These are phyloP conservation scores for Phyllosticta citriasiana DNA, from an alignment of 2,329 filamentous ascomycete genomes.

Conservation along the genomic window DNA sequence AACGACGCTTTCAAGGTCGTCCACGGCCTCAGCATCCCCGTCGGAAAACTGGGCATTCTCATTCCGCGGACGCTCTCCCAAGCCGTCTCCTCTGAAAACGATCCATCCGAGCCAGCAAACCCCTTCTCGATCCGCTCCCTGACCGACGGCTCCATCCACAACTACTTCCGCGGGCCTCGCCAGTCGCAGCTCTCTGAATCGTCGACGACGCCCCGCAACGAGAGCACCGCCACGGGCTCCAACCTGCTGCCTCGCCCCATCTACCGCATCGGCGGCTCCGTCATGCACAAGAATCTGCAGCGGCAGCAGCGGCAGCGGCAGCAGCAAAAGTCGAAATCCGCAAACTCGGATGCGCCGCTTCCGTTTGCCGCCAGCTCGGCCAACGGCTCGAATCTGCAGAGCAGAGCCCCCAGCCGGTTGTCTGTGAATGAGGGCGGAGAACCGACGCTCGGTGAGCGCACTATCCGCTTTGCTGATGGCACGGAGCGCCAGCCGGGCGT, in stretches of 20 bases:
- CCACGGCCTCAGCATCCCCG: constrained; percentile 71
- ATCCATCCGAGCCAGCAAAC: constrained; percentile 15
- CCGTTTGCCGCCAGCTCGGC: neutral
- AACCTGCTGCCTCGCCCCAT: constrained; percentile 21
- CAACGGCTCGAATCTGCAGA: neutral
- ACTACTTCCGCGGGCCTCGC: constrained; percentile 17
- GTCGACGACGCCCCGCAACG: constrained; percentile 1
- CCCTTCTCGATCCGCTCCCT: constrained; percentile 23
- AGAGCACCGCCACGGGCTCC: constrained; percentile 13
- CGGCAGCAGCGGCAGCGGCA: neutral
- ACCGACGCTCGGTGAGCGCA: neutral
- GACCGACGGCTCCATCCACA: constrained; percentile 16
- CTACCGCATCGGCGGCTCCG: constrained; percentile 25
- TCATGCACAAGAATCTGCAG: constrained; percentile 18
- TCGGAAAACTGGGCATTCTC: constrained; percentile 55
- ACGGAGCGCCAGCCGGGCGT: neutral
- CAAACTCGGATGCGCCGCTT: neutral
- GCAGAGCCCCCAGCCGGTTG: neutral
- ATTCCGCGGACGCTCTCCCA: constrained; percentile 54
- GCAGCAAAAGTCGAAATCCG: neutral
- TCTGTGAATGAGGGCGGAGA: neutral
- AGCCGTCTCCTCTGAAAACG: constrained; percentile 23
- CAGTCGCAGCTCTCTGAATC: constrained; percentile 11
- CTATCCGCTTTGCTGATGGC: constrained; percentile 5
- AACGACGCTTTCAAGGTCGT: constrained; percentile 32